Evolutionary conservation across 176 grass and related monocot genomes (phyloP).

Genomic region (Avena atlantica): DNA sequence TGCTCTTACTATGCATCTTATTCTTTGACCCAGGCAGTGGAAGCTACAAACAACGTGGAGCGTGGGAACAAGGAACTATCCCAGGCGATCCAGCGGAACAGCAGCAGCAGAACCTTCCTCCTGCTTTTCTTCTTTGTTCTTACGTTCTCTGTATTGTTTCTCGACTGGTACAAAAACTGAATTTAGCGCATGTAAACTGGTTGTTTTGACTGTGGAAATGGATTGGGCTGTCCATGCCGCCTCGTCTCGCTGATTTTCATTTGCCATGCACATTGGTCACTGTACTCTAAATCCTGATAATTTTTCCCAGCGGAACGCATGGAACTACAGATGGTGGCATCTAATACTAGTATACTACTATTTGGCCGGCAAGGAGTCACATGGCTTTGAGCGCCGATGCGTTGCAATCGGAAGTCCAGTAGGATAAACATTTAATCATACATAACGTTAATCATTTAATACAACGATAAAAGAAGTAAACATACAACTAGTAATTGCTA

Average conservation of each 20-base stretch:
- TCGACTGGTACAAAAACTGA: slow-evolving; percentile 86
- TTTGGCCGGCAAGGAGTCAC: neutral
- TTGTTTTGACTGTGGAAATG: slow-evolving; percentile 15
- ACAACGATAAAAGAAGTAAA: neutral
- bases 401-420: neutral
- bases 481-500: neutral
- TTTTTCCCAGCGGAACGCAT: neutral
- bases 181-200: neutral
- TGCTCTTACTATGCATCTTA: slow-evolving; percentile 14
- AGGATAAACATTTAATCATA: too few species aligned
- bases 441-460: too few species aligned
- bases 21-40: slow-evolving; percentile 68
- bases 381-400: neutral
- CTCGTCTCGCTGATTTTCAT: neutral
- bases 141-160: slow-evolving; percentile 86
- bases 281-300: neutral
- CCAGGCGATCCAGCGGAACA: slow-evolving; percentile 89
- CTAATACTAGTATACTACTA: neutral
- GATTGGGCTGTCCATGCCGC: neutral
- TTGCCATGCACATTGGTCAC: neutral
- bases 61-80: slow-evolving; percentile 86
- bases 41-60: slow-evolving; percentile 95
- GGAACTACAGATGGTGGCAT: neutral
- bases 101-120: slow-evolving; percentile 94
- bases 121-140: slow-evolving; percentile 98